These are phyloP conservation scores for Setaria viridis DNA, from an alignment of 202 grass and related monocot genomes.

Conservation along the genomic window DNA sequence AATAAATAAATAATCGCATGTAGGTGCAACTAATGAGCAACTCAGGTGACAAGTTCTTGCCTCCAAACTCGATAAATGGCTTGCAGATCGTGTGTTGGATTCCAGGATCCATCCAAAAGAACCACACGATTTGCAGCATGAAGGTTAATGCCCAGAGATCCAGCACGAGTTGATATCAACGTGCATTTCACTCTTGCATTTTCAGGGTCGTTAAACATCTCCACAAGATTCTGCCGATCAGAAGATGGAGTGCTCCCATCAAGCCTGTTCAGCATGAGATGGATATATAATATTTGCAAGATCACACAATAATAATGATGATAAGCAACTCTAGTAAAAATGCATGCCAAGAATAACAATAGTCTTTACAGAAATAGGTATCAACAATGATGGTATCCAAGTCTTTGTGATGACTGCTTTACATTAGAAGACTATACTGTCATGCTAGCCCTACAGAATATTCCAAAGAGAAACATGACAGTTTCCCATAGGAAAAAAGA, in stretches of 20 bases:
- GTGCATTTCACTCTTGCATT: constrained; percentile 90
- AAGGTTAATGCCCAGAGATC: constrained; percentile 97
- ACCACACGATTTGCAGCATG: constrained; percentile 96
- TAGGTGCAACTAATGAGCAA: constrained; percentile 13
- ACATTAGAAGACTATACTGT: not conserved
- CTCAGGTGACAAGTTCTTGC: constrained; percentile 50
- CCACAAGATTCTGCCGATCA: constrained; percentile 95
- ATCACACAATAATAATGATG: constrained; percentile 19
- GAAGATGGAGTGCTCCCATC: constrained; percentile 89
- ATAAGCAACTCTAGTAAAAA: constrained; percentile 13
- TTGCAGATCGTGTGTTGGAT: constrained; percentile 98
- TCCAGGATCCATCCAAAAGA: constrained; percentile 98
- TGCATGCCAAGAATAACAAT: not conserved
- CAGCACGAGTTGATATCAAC: constrained; percentile 98
- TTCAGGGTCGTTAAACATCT: constrained; percentile 84
- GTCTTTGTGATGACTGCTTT: not conserved
- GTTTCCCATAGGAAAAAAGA: not conserved
- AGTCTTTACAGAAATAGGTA: constrained; percentile 5
- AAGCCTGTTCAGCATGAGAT: constrained; percentile 65
- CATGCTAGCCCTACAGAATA: not conserved
- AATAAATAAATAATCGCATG: constrained; percentile 38
- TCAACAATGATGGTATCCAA: not conserved
- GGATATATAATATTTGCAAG: constrained; percentile 32
- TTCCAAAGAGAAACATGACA: constrained; percentile 14
- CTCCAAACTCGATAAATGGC: constrained; percentile 99